Evolutionary conservation across 2,329 filamentous ascomycete species (phyloP), one percentile per base, ranked within the genome.

Genomic region (Alternaria sp.): DNA sequence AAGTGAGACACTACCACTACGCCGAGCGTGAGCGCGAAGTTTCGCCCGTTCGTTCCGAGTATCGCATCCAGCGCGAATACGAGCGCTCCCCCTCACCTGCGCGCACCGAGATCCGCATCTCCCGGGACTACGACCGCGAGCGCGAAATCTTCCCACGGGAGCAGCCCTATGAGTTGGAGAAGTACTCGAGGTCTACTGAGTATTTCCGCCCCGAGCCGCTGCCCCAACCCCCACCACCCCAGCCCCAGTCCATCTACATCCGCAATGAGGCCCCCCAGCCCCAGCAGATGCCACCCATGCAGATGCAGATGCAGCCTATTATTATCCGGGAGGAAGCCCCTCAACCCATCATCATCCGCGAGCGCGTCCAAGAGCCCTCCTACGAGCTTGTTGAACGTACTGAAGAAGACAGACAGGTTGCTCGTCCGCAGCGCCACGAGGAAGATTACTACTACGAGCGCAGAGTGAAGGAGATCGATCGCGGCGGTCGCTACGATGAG

Each of bases 371-470:
- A 53, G 87, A 89, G 70, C 84, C 86, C 25, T 84, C 87, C 44
- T 89, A 87, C 67, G 87, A 89, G 62, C 80, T 89, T 58, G 82
- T 89, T 63, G 87, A 88, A 69, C 87, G 86, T 41, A 82, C 87
- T 23, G 87, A 89, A 28, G 85, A 87, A 47, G 83, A 86, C 60
- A 79, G 82, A 43, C 80, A 80, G 63, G 68, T 85, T 46, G 80
- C 82, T 55, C 81, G 81, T 50, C 81, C 81, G 15, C 81, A 80
- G 14, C 81, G 78, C 60, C 71, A 84, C 60, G 87, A 89, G 41
- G 85, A 88, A 56, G 87, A 88, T 63, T 89, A 89, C 73, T 89
- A 88, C 71, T 89, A 89, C 72, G 86, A 89, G 69, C 85, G 87
- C 60, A 81, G 84, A 45, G 79, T 86, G 46, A 83, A 85, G 58